These are phyloP conservation scores for Fusarium goolgardi DNA, from an alignment of 2,329 filamentous ascomycete genomes.

Conservation along the genomic window DNA sequence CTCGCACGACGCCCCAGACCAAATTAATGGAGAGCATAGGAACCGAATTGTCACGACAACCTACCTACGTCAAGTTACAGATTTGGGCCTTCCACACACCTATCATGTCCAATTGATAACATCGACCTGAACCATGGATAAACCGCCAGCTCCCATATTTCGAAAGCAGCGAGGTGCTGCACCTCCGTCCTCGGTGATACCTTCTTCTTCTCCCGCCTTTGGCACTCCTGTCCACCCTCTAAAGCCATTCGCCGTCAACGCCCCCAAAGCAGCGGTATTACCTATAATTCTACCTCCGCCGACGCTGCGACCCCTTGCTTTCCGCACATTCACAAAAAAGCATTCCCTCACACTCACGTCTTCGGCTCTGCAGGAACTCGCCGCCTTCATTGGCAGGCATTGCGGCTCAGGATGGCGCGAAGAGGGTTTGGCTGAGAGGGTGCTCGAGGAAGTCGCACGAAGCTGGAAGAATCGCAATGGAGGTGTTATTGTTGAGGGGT, in stretches of 20 bases:
- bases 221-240: conserved; percentile 86
- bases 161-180: conserved; percentile 50
- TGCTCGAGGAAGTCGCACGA: conserved; percentile 90
- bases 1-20: conserved; percentile 22
- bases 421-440: conserved; percentile 90
- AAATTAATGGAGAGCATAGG: conserved; percentile 20
- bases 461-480: conserved; percentile 92
- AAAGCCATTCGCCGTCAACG: conserved; percentile 67
- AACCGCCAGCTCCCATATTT: conserved; percentile 55
- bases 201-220: conserved; percentile 91
- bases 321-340: conserved; percentile 97
- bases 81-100: neutral
- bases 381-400: conserved; percentile 89
- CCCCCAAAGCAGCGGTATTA: conserved; percentile 74
- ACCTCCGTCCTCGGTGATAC: conserved; percentile 69
- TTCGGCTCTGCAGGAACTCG: conserved; percentile 84
- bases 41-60: conserved; percentile 20
- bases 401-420: conserved; percentile 98
- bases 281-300: conserved; percentile 90
- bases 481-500: conserved; percentile 90
- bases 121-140: conserved; percentile 50
- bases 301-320: conserved; percentile 88
- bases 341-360: conserved; percentile 94
- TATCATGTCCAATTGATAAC: conserved; percentile 37
- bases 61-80: conserved; percentile 1